phyloP scores from a whole-genome alignment of 2,329 filamentous ascomycete genomes.

The Sclerotinia trifoliorum region DNA sequence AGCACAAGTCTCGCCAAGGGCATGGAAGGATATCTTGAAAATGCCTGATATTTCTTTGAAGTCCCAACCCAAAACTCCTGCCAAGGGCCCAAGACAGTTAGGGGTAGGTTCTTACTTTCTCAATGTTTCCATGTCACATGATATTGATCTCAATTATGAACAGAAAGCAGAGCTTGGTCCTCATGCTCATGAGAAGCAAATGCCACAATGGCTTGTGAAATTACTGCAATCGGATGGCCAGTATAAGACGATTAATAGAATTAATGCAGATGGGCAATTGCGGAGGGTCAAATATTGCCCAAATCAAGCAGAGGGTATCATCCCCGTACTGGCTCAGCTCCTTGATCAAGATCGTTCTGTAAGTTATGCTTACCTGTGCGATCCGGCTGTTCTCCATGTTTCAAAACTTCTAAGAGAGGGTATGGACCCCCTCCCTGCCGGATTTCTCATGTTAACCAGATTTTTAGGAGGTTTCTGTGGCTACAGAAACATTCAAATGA shows the following conservation, averaged over 20 bases:
- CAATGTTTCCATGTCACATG: constrained; percentile 20
- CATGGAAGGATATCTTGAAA: constrained; percentile 39
- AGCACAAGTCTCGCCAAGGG: constrained; percentile 31
- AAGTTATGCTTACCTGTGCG: constrained; percentile 74
- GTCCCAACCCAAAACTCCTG: constrained; percentile 6
- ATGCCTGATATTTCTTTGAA: constrained; percentile 34
- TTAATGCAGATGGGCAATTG: constrained; percentile 46
- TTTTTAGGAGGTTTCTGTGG: constrained; percentile 80
- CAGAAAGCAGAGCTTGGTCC: constrained; percentile 63
- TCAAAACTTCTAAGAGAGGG: constrained; percentile 78
- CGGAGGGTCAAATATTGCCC: constrained; percentile 45
- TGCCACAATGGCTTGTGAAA: constrained; percentile 67
- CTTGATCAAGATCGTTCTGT: constrained; percentile 64
- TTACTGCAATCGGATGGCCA: constrained; percentile 60
- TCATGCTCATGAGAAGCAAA: constrained; percentile 69
- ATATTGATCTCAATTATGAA: constrained; percentile 24
- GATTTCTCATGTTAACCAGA: constrained; percentile 13
- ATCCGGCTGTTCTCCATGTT: constrained; percentile 72
- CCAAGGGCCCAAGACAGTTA: constrained; percentile 31
- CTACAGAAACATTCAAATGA: constrained; percentile 92
- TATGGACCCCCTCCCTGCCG: constrained; percentile 35
- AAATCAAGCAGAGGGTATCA: constrained; percentile 52
- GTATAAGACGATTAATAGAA: constrained; percentile 52
- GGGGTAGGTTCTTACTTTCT: constrained; percentile 38
- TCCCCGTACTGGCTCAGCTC: constrained; percentile 61